A percentile compares a stretch with the other conserved stretches of the same genome.
phyloP scores from a whole-genome alignment of 148 eudicot species.

The Oxyria digyna region DNA sequence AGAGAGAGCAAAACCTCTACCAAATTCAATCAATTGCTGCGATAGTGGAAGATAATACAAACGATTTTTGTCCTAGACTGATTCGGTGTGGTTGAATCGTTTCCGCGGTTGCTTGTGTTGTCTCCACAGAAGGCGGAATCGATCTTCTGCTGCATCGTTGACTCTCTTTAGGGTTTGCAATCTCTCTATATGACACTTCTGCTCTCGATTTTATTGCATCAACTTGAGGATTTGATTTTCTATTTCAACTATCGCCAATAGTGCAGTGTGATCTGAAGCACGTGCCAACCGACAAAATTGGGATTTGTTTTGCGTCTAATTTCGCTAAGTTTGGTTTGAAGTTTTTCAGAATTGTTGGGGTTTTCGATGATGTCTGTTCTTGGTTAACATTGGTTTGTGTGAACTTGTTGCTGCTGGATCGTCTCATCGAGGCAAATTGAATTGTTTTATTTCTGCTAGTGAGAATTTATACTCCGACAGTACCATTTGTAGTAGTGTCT shows the following conservation, averaged over 20 bases:
- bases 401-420: slow-evolving; percentile 3
- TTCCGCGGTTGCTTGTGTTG: background rate
- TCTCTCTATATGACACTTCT: background rate
- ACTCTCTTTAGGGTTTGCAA: slow-evolving; percentile 2
- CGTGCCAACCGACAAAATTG: background rate
- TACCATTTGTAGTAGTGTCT: background rate
- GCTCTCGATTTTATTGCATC: background rate
- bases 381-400: slow-evolving; percentile 4
- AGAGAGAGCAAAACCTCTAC: background rate
- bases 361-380: slow-evolving; percentile 2
- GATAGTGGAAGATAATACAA: slow-evolving; percentile 1
- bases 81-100: background rate
- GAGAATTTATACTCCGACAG: background rate
- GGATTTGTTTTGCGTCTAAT: slow-evolving; percentile 2
- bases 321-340: background rate
- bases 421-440: background rate
- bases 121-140: slow-evolving; percentile 7
- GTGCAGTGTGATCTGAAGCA: slow-evolving; percentile 8
- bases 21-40: background rate
- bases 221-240: slow-evolving; percentile 1
- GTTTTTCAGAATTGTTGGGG: background rate
- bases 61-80: background rate
- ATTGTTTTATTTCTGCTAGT: background rate
- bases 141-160: slow-evolving; percentile 14
- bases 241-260: slow-evolving; percentile 9